Conservation (phyloP, 2,329 filamentous ascomycete genomes). For the Penicillium nordicum region DNA sequence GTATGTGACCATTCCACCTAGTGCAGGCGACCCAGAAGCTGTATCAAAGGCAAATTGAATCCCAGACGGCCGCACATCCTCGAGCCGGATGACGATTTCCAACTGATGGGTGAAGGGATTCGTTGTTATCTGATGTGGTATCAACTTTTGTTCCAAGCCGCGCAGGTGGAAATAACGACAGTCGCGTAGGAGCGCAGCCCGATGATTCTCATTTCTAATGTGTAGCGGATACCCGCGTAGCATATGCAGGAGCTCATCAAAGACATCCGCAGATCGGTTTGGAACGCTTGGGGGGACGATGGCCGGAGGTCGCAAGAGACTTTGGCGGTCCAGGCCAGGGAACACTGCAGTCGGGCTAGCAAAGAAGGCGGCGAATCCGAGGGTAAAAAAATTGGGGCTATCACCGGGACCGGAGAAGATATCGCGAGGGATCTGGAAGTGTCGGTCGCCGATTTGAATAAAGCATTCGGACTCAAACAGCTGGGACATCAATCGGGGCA, state of each 20-base stretch:
- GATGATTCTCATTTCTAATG: conserved; percentile 72
- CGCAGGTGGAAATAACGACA: conserved; percentile 92
- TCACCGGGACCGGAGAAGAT: conserved; percentile 82
- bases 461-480: conserved; percentile 90
- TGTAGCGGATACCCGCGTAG: conserved; percentile 78
- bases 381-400: conserved; percentile 91
- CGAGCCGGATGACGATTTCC: conserved; percentile 76
- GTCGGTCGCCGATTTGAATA: conserved; percentile 79
- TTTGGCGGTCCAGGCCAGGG: conserved; percentile 74
- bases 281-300: conserved; percentile 80
- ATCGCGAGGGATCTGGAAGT: conserved; percentile 88
- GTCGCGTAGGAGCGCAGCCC: conserved; percentile 73
- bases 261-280: conserved; percentile 76
- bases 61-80: conserved; percentile 86
- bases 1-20: conserved; percentile 66
- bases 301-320: conserved; percentile 78
- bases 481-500: conserved; percentile 84
- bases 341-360: conserved; percentile 75
- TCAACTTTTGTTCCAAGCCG: conserved; percentile 81
- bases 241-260: conserved; percentile 76
- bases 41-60: conserved; percentile 61
- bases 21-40: conserved; percentile 11
- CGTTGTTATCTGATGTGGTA: conserved; percentile 71
- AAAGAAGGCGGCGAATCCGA: conserved; percentile 88
- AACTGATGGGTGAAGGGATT: conserved; percentile 65